phyloP scores from a whole-genome alignment of 2,329 filamentous ascomycete genomes.

The Orbilia brochopaga region DNA sequence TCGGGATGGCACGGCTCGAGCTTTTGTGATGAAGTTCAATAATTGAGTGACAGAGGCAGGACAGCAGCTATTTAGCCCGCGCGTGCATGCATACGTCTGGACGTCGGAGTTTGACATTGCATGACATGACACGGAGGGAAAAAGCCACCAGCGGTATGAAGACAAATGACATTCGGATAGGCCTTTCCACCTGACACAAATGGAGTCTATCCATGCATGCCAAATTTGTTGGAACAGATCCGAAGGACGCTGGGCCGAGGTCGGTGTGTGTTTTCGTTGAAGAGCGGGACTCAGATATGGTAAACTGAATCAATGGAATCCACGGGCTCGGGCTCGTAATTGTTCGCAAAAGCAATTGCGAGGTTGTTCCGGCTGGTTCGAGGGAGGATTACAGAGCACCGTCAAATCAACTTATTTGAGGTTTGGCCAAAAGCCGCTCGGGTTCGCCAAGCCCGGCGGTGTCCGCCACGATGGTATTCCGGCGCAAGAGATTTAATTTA shows the following conservation, averaged over 20 bases:
- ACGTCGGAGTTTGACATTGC: neutral
- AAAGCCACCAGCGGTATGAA: neutral
- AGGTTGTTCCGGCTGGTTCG: neutral
- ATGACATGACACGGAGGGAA: neutral
- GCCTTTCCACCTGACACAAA: neutral
- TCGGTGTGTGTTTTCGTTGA: too few species aligned
- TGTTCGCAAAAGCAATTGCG: too few species aligned
- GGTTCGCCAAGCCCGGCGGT: neutral
- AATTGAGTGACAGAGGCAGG: neutral
- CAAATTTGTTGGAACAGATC: too few species aligned
- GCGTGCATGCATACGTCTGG: neutral
- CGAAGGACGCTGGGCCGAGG: too few species aligned
- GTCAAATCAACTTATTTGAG: neutral
- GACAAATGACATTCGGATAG: neutral
- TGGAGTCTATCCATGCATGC: neutral
- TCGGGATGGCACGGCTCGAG: too few species aligned
- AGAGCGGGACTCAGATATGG: too few species aligned
- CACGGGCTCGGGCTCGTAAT: too few species aligned
- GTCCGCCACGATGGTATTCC: neutral
- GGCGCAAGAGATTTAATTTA: too few species aligned
- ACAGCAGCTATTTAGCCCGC: neutral
- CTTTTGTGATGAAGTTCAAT: neutral
- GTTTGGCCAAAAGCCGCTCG: neutral
- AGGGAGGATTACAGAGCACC: neutral
- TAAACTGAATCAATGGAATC: too few species aligned